phyloP scores from a whole-genome alignment of 1,284 basidiomycete genomes.

The Athelia psychrophila region DNA sequence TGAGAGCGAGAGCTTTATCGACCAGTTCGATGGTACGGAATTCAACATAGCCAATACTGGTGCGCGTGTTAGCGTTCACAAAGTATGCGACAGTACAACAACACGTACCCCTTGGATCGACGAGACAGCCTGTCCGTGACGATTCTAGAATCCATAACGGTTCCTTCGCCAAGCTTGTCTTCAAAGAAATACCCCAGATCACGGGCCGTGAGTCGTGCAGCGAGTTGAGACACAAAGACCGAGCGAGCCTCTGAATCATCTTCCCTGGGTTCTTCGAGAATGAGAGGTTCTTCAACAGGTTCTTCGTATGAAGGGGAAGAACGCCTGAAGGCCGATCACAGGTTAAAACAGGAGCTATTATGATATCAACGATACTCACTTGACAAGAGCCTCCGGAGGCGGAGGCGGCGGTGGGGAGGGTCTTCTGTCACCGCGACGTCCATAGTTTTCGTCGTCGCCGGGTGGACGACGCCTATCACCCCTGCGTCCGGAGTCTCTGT shows the following conservation, averaged over 20 bases:
- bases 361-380: constrained; percentile 28
- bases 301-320: constrained; percentile 73
- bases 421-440: constrained; percentile 27
- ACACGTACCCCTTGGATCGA: constrained; percentile 87
- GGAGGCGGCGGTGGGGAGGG: constrained; percentile 32
- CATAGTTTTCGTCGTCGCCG: constrained; percentile 1
- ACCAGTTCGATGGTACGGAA: constrained; percentile 89
- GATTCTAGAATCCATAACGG: constrained; percentile 93
- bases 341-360: constrained; percentile 7
- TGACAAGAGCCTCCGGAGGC: constrained; percentile 23
- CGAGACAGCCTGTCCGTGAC: constrained; percentile 92
- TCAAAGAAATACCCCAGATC: constrained; percentile 99
- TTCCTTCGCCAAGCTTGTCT: constrained; percentile 89
- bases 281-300: constrained; percentile 59
- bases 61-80: constrained; percentile 10
- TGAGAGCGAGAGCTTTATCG: constrained; percentile 84
- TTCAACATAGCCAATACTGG: constrained; percentile 94
- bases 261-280: constrained; percentile 75
- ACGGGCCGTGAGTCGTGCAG: constrained; percentile 90
- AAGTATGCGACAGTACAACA: not conserved
- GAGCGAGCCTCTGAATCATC: constrained; percentile 95
- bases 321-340: constrained; percentile 40
- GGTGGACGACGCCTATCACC: constrained; percentile 22
- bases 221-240: constrained; percentile 97
- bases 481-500: constrained; percentile 31